Conservation (phyloP, 805 yeast species). For the Teunomyces cretensis region DNA sequence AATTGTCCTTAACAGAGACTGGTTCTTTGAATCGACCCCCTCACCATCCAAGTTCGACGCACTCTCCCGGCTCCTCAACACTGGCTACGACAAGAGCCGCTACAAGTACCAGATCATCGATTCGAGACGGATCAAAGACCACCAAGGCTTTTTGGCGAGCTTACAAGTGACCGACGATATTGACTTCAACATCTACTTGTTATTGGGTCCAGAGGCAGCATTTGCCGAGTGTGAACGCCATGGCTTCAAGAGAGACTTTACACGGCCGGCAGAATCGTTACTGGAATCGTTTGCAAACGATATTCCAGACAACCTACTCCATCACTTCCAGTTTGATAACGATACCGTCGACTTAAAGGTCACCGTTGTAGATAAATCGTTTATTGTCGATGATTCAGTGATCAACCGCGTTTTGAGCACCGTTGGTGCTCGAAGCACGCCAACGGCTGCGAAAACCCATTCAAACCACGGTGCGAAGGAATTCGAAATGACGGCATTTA, state of each 20-base stretch:
- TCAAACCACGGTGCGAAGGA: conserved; percentile 9
- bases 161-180: conserved; percentile 20
- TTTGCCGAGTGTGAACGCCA: conserved; percentile 22
- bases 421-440: conserved; percentile 18
- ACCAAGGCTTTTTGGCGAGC: conserved; percentile 20
- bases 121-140: conserved; percentile 40
- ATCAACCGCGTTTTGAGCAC: conserved; percentile 27
- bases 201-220: conserved; percentile 25
- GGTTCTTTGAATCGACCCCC: conserved; percentile 15
- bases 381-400: conserved; percentile 13
- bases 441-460: background rate
- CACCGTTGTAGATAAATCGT: conserved; percentile 16
- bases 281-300: conserved; percentile 25
- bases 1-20: conserved; percentile 19
- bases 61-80: conserved; percentile 38
- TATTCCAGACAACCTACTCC: conserved; percentile 20
- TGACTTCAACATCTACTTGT: conserved; percentile 20
- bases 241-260: conserved; percentile 26
- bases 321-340: conserved; percentile 19
- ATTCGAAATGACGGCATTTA: conserved; percentile 51
- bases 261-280: conserved; percentile 16
- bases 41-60: conserved; percentile 1
- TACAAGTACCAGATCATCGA: conserved; percentile 42
- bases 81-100: conserved; percentile 50
- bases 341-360: conserved; percentile 14